These are phyloP conservation scores for Fistulifera pelliculosa DNA, from an alignment of 108 stramenopile species.

Conservation along the genomic window DNA sequence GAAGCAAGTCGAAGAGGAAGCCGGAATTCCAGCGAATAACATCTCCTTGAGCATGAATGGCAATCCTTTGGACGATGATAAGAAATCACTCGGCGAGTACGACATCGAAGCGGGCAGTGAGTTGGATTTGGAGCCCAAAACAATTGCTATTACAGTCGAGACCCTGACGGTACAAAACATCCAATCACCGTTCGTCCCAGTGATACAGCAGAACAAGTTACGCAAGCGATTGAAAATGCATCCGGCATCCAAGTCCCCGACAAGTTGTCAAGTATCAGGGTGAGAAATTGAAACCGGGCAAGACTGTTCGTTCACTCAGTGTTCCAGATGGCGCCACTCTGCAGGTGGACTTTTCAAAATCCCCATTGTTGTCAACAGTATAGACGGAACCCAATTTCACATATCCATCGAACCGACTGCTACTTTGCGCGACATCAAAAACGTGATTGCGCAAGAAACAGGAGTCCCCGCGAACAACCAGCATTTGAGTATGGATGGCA, in stretches of 20 bases:
- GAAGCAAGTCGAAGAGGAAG: slow-evolving; percentile 11
- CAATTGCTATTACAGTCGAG: slow-evolving; percentile 8
- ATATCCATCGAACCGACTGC: slow-evolving; percentile 15
- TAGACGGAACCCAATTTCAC: slow-evolving; percentile 10
- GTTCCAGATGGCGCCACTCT: slow-evolving; percentile 10
- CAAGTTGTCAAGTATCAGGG: slow-evolving; percentile 14
- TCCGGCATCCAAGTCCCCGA: slow-evolving; percentile 10
- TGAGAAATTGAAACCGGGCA: slow-evolving; percentile 2
- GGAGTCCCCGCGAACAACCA: slow-evolving; percentile 14
- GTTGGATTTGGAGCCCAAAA: slow-evolving; percentile 15
- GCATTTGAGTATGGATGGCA: slow-evolving; percentile 10
- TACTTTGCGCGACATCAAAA: slow-evolving; percentile 8
- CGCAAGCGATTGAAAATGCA: slow-evolving; percentile 8
- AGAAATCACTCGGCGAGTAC: slow-evolving; percentile 2
- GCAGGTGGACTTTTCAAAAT: slow-evolving; percentile 12
- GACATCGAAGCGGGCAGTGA: slow-evolving; percentile 11
- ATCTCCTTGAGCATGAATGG: slow-evolving; percentile 4
- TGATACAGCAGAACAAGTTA: slow-evolving; percentile 7
- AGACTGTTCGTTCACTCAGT: slow-evolving; percentile 10
- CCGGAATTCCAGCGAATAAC: slow-evolving; percentile 15
- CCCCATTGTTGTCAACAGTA: slow-evolving; percentile 13
- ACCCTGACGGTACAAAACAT: slow-evolving; percentile 10
- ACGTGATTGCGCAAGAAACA: slow-evolving; percentile 7
- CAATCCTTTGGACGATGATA: slow-evolving; percentile 5
- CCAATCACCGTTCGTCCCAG: not conserved